Evolutionary conservation across 441 rosid species (phyloP).

Genomic region (Euphorbia schlechtendalii): DNA sequence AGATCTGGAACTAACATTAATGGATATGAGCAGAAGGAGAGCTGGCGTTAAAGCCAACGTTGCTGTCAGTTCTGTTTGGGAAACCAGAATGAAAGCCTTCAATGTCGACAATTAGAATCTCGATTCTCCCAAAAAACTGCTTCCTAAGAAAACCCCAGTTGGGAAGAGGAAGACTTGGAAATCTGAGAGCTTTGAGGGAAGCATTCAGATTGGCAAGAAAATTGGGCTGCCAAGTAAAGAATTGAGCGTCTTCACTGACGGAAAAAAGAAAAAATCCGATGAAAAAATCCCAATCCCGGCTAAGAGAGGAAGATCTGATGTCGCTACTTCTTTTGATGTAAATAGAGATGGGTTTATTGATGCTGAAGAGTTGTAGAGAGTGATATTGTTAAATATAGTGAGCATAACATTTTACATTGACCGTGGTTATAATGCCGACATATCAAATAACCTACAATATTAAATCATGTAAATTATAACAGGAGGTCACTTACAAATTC

Average conservation of each 20-base stretch:
- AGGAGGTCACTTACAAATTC: too few species aligned
- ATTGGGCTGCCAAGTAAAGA: background rate
- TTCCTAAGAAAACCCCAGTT: background rate
- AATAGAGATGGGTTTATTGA: too few species aligned
- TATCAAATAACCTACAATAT: too few species aligned
- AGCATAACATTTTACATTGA: too few species aligned
- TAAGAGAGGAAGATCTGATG: constrained; percentile 30
- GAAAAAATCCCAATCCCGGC: constrained; percentile 28
- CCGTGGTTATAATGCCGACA: too few species aligned
- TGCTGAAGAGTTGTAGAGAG: too few species aligned
- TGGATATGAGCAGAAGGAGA: constrained; percentile 44
- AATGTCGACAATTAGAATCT: constrained; percentile 21
- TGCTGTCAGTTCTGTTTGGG: constrained; percentile 68
- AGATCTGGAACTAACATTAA: constrained; percentile 9
- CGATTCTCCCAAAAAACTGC: background rate
- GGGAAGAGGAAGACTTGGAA: constrained; percentile 57
- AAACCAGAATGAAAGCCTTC: constrained; percentile 63
- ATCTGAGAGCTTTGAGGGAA: constrained; percentile 34
- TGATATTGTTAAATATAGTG: too few species aligned
- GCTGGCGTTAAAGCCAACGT: constrained; percentile 30
- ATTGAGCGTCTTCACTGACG: background rate
- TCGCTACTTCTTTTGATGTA: too few species aligned
- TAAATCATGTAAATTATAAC: too few species aligned
- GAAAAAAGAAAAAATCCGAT: constrained; percentile 17
- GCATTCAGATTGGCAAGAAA: constrained; percentile 31